phyloP scores from a whole-genome alignment of 2,329 filamentous ascomycete genomes.

The Hypoxylon sp. region DNA sequence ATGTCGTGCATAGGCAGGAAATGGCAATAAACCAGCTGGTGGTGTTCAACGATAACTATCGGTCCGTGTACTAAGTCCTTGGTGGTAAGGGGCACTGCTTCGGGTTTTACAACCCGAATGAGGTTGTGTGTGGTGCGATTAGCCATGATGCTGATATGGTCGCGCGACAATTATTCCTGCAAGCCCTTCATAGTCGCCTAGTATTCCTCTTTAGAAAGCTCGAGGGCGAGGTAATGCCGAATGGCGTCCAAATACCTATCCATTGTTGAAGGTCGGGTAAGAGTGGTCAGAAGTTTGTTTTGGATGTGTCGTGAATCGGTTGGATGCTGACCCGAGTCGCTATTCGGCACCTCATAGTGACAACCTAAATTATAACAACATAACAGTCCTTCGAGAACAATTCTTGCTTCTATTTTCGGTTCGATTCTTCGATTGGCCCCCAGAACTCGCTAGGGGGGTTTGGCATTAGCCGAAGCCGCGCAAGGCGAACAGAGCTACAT shows the following conservation, averaged over 20 bases:
- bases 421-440: slow-evolving; percentile 23
- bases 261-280: slow-evolving; percentile 4
- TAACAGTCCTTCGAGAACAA: background rate
- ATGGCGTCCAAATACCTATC: slow-evolving; percentile 2
- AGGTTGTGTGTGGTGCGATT: slow-evolving; percentile 29
- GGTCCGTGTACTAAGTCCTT: slow-evolving; percentile 19
- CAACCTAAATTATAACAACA: slow-evolving; percentile 1
- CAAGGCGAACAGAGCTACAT: slow-evolving; percentile 22
- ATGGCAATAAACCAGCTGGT: slow-evolving; percentile 19
- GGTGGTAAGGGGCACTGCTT: slow-evolving; percentile 22
- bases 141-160: slow-evolving; percentile 35
- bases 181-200: slow-evolving; percentile 8
- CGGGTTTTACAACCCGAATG: slow-evolving; percentile 45
- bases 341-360: slow-evolving; percentile 8
- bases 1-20: slow-evolving; percentile 33
- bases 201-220: slow-evolving; percentile 12
- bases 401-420: slow-evolving; percentile 30
- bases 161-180: slow-evolving; percentile 33
- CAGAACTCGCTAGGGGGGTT: slow-evolving; percentile 5
- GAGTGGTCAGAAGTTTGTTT: slow-evolving; percentile 14
- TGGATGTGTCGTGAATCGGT: slow-evolving; percentile 9
- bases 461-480: slow-evolving; percentile 17
- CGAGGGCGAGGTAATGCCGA: slow-evolving; percentile 13
- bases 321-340: slow-evolving; percentile 3
- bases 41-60: slow-evolving; percentile 36